These are phyloP conservation scores for Ramularia endophylla DNA, from an alignment of 2,329 filamentous ascomycete genomes.

Conservation along the genomic window DNA sequence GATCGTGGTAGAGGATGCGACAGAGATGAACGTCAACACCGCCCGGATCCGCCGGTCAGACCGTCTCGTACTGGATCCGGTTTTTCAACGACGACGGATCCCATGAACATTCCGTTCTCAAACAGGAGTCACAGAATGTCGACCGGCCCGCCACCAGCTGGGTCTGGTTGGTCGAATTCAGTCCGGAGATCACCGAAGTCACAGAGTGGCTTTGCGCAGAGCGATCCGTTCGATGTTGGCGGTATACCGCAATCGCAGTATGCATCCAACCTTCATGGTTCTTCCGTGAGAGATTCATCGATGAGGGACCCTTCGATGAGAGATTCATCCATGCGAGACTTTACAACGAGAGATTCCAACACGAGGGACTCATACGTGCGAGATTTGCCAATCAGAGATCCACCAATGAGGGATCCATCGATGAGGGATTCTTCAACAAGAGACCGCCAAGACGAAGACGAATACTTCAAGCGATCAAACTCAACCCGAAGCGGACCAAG, in stretches of 20 bases:
- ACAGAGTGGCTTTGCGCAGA: conserved; percentile 17
- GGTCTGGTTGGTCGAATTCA: conserved; percentile 15
- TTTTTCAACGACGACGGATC: conserved; percentile 9
- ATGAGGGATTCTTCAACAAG: no score
- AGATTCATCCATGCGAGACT: no score
- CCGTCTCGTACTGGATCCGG: background rate
- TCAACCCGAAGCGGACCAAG: conserved; percentile 13
- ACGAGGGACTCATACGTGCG: no score
- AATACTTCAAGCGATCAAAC: conserved; percentile 7
- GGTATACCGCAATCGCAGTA: conserved; percentile 22
- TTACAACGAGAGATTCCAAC: no score
- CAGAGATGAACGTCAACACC: conserved; percentile 10
- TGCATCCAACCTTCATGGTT: conserved; percentile 23
- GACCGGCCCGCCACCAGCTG: conserved; percentile 12
- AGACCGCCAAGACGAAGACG: no score
- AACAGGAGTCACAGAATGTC: conserved; percentile 18
- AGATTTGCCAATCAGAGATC: no score
- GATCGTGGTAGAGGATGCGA: conserved; percentile 15
- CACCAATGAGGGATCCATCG: no score
- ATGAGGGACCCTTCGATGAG: no score
- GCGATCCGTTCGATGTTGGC: conserved; percentile 21
- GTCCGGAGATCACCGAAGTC: conserved; percentile 21
- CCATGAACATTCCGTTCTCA: conserved; percentile 18
- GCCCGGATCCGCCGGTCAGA: background rate
- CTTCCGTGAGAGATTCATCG: background rate